Evolutionary conservation across 169 alveolate genomes (phyloP).

Genomic region (Plasmodium berghei): DNA sequence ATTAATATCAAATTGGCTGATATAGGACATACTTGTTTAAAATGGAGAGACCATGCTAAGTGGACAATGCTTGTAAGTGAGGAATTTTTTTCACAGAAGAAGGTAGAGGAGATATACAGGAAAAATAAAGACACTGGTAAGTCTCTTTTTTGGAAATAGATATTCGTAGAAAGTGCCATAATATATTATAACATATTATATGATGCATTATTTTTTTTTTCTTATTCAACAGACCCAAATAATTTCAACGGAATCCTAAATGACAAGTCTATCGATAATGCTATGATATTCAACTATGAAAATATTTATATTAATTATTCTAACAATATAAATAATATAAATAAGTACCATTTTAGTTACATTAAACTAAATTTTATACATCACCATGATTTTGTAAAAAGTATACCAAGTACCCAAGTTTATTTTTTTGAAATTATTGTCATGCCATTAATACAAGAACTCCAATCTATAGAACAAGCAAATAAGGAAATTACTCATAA

Average conservation of each 20-base stretch:
- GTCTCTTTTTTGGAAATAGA: not conserved
- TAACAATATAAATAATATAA: constrained; percentile 52
- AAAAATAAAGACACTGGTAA: constrained; percentile 59
- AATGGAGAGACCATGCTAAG: constrained; percentile 91
- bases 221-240: constrained; percentile 7
- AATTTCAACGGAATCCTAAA: constrained; percentile 16
- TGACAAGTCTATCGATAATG: constrained; percentile 37
- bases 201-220: not conserved
- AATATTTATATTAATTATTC: constrained; percentile 64
- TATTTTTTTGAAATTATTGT: constrained; percentile 74
- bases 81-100: constrained; percentile 94
- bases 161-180: not conserved
- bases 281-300: constrained; percentile 63
- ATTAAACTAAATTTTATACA: constrained; percentile 68
- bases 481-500: constrained; percentile 59
- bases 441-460: constrained; percentile 67
- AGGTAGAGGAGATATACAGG: constrained; percentile 78
- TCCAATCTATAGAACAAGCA: constrained; percentile 62
- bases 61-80: constrained; percentile 94
- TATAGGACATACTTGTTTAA: constrained; percentile 93
- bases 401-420: constrained; percentile 67
- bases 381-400: constrained; percentile 69
- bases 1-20: constrained; percentile 94
- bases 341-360: constrained; percentile 57
- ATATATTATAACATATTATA: not conserved